Percentiles rank a stretch among this genome's conserved stretches.
Conservation (phyloP, 2,329 filamentous ascomycete species). For the Colletotrichum sp. region DNA sequence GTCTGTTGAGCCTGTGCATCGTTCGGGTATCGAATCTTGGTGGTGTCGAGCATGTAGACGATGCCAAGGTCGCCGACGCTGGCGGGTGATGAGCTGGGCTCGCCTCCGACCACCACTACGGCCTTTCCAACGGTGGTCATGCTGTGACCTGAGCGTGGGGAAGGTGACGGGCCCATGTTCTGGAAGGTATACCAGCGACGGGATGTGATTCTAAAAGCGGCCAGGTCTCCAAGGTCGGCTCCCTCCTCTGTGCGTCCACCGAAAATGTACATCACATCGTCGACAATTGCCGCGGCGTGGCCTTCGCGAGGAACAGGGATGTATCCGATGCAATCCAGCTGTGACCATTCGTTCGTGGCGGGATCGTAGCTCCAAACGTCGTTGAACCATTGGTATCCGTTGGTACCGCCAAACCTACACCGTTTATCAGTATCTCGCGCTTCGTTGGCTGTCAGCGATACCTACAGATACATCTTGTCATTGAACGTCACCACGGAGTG, state of each 20-base stretch:
- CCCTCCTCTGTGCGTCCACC: conserved; percentile 95
- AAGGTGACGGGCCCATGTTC: conserved; percentile 97
- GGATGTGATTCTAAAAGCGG: conserved; percentile 76
- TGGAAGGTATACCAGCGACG: conserved; percentile 99
- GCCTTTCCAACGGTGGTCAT: conserved; percentile 97
- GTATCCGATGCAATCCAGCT: conserved; percentile 96
- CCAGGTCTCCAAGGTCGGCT: conserved; percentile 88
- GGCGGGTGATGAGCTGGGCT: conserved; percentile 86
- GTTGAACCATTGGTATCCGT: conserved; percentile 97
- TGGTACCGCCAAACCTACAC: conserved; percentile 90
- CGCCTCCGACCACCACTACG: conserved; percentile 89
- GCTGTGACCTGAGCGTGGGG: conserved; percentile 91
- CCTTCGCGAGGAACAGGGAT: conserved; percentile 94
- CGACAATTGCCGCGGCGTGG: conserved; percentile 90
- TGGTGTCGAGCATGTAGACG: conserved; percentile 91
- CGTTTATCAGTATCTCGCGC: conserved; percentile 13
- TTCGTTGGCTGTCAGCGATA: conserved; percentile 24
- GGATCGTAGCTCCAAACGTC: conserved; percentile 98
- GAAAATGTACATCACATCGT: conserved; percentile 99
- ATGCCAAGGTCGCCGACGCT: conserved; percentile 85
- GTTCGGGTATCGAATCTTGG: conserved; percentile 94
- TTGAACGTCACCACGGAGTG: conserved; percentile 91
- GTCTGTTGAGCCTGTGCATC: conserved; percentile 57
- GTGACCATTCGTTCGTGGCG: conserved; percentile 79
- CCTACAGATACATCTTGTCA: conserved; percentile 91